Conservation (phyloP, 2,329 filamentous ascomycete genomes). For the Hymenoscyphus linearis region DNA sequence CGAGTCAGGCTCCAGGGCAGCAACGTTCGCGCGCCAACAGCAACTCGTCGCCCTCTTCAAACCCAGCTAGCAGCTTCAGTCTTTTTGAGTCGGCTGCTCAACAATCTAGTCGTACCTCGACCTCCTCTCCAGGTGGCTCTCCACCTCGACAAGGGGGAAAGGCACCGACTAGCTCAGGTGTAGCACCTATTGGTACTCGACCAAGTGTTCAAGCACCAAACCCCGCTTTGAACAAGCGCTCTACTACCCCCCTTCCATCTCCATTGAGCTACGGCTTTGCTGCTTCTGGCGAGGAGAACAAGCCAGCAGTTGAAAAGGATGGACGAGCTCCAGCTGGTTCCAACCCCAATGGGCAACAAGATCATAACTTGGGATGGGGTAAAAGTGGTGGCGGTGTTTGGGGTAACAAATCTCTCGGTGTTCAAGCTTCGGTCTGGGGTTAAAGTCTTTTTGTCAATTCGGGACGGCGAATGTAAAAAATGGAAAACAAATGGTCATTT, state of each 20-base stretch:
- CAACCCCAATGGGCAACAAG: conserved; percentile 45
- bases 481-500: conserved; percentile 1
- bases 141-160: conserved; percentile 68
- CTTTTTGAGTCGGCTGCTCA: conserved; percentile 57
- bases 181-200: conserved; percentile 91
- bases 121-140: conserved; percentile 78
- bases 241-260: conserved; percentile 88
- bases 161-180: conserved; percentile 53
- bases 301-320: conserved; percentile 34
- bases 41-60: conserved; percentile 76
- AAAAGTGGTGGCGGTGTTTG: conserved; percentile 71
- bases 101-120: conserved; percentile 72
- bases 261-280: conserved; percentile 72
- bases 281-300: conserved; percentile 46
- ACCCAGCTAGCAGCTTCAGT: conserved; percentile 52
- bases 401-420: conserved; percentile 78
- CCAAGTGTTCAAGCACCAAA: conserved; percentile 58
- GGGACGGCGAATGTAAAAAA: conserved; percentile 8
- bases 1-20: conserved; percentile 31
- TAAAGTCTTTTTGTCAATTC: conserved; percentile 38
- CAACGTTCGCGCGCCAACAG: conserved; percentile 69
- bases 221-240: conserved; percentile 59
- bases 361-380: conserved; percentile 63
- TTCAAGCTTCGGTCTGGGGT: conserved; percentile 92
- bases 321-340: conserved; percentile 50